Evolutionary conservation across 139 green algal genomes (phyloP), one percentile per base, ranked within the genome.

Genomic region (Asterochloris erici): DNA sequence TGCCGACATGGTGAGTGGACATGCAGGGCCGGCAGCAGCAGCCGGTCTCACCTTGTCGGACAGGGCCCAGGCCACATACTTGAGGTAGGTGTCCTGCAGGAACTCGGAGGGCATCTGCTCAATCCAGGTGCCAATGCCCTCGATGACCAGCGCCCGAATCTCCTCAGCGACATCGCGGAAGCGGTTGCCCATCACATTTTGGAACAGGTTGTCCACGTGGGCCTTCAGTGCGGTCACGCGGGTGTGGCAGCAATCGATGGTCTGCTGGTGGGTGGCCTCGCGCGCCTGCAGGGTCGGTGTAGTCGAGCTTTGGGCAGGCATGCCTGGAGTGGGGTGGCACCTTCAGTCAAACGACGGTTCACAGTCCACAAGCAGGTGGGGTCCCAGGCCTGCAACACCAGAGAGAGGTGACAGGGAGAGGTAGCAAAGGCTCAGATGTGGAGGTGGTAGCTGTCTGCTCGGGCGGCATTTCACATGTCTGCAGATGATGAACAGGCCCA

Each of bases 61-160:
- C 38, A 99, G 85, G 12, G 92, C 91, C 96, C 96, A 99, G 12
- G 93, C 96, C n/a, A 99, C 79, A 91, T 99, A 99, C 88, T 99
- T 98, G 78, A 99, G 91, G 89, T 98, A 97, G 0, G 87, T 38
- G 81, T 98, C 94, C 21, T 88, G 84, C 64, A 98, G 87, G 85
- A 96, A 99, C 68, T 88, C 79, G 1, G 89, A 78, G 14, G 96
- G 96, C 70, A 91, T 74, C 14, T 83, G 74, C 24, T 38, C n/a
- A 19, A 96, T 91, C 96, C 96, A 99, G 76, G 80, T 17, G 0
- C 94, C 95, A n/a, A 99, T 88, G n/a, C 89, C 86, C 28, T 86
- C 77, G 26, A 98, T 93, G 26, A 96, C 92, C 0, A 88, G 82
- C 24, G 86, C 82, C 14, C 96, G 90, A 26, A 99, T 91, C 29